These are phyloP conservation scores for Chalciporus piperatoides DNA, from an alignment of 1,284 basidiomycete genomes.

Conservation along the genomic window DNA sequence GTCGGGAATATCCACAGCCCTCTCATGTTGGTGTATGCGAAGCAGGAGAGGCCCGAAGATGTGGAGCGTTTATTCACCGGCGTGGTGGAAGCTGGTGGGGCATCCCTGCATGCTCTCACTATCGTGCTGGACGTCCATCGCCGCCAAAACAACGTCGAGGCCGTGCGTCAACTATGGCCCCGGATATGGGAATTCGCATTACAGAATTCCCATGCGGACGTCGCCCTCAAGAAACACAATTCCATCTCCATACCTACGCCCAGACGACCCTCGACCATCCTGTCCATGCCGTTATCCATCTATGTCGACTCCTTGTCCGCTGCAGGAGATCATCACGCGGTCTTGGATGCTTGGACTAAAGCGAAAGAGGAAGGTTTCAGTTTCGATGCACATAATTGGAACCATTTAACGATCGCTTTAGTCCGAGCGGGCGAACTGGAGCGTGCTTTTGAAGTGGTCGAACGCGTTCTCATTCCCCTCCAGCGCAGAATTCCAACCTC, in stretches of 20 bases:
- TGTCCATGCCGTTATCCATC: conserved; percentile 82
- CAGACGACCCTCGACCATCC: conserved; percentile 48
- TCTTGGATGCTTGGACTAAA: conserved; percentile 67
- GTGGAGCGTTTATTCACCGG: conserved; percentile 59
- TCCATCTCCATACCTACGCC: conserved; percentile 10
- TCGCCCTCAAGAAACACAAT: conserved; percentile 29
- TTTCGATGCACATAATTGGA: conserved; percentile 94
- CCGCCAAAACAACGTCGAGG: conserved; percentile 52
- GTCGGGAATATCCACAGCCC: conserved; percentile 61
- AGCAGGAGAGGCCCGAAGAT: conserved; percentile 44
- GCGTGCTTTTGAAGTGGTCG: conserved; percentile 81
- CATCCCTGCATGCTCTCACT: conserved; percentile 61
- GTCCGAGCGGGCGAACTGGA: conserved; percentile 76
- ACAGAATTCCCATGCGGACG: conserved; percentile 36
- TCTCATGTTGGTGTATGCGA: conserved; percentile 58
- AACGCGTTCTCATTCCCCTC: conserved; percentile 73
- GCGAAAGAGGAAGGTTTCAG: conserved; percentile 69
- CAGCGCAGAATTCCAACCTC: conserved; percentile 35
- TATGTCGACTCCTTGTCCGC: conserved; percentile 76
- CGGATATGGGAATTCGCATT: conserved; percentile 59
- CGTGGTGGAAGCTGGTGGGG: conserved; percentile 52
- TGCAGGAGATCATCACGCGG: conserved; percentile 58
- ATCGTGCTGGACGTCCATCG: conserved; percentile 78
- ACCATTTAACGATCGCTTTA: conserved; percentile 75
- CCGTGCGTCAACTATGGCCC: conserved; percentile 66